phyloP scores from a whole-genome alignment of 352 stramenopile species.

The Phytophthora citrophthora region DNA sequence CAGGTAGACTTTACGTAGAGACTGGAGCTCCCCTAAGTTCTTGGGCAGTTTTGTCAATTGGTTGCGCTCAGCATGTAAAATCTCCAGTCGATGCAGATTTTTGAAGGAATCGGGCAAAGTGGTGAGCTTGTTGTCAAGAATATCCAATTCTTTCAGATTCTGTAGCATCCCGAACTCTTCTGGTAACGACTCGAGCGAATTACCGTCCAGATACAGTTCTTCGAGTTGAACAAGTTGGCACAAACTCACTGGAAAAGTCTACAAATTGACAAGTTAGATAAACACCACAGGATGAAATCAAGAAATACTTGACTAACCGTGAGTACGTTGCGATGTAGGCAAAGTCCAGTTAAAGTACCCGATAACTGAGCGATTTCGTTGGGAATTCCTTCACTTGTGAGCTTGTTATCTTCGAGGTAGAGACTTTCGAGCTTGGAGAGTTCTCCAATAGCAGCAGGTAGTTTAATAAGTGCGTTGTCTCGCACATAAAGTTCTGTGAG shows the following conservation, averaged over 20 bases:
- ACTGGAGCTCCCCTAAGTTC: slow-evolving; percentile 59
- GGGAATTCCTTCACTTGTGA: slow-evolving; percentile 69
- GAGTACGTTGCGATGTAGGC: slow-evolving; percentile 82
- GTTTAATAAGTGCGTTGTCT: slow-evolving; percentile 68
- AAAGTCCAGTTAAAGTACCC: slow-evolving; percentile 65
- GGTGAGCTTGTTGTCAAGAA: slow-evolving; percentile 73
- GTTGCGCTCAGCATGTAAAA: slow-evolving; percentile 85
- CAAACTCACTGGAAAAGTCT: slow-evolving; percentile 70
- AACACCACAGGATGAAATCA: background rate
- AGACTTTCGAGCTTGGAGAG: slow-evolving; percentile 77
- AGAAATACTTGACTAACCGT: slow-evolving; percentile 39
- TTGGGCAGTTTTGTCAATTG: slow-evolving; percentile 82
- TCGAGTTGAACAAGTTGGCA: slow-evolving; percentile 73
- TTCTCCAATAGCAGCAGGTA: slow-evolving; percentile 60
- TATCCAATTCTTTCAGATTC: slow-evolving; percentile 80
- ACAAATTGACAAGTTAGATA: slow-evolving; percentile 2
- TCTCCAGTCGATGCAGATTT: slow-evolving; percentile 74
- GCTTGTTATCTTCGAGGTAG: slow-evolving; percentile 88
- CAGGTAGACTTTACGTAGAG: slow-evolving; percentile 84
- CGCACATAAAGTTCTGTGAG: slow-evolving; percentile 87
- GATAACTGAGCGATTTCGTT: slow-evolving; percentile 52
- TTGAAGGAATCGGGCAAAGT: slow-evolving; percentile 72
- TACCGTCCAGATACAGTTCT: slow-evolving; percentile 88
- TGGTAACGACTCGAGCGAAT: slow-evolving; percentile 64
- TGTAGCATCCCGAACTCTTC: slow-evolving; percentile 77